A percentile compares a stretch with the other conserved stretches of the same genome.
phyloP scores from a whole-genome alignment of 2,329 filamentous ascomycete species.

The Colletotrichum australisinense region DNA sequence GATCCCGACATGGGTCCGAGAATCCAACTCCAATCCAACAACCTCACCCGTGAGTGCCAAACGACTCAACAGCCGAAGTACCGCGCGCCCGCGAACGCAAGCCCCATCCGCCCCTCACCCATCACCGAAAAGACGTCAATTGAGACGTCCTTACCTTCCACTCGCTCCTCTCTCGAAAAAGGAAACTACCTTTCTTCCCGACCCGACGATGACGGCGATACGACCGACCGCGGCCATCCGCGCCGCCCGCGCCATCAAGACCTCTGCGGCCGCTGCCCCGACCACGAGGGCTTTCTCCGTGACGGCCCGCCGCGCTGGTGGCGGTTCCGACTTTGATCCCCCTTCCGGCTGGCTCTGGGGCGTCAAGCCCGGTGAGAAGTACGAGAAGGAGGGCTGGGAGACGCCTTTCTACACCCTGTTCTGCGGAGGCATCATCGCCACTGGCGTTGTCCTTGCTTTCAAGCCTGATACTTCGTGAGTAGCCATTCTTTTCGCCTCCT shows the following conservation, averaged over 20 bases:
- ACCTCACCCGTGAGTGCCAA: slow-evolving; percentile 23
- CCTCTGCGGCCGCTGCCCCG: slow-evolving; percentile 36
- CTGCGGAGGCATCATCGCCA: slow-evolving; percentile 79
- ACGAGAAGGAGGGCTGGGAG: slow-evolving; percentile 97
- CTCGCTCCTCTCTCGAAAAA: background rate
- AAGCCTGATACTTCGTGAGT: slow-evolving; percentile 99
- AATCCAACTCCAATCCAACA: slow-evolving; percentile 36
- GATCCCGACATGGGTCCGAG: slow-evolving; percentile 26
- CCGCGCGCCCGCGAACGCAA: slow-evolving; percentile 21
- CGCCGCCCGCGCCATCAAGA: slow-evolving; percentile 48
- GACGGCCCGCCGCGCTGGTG: slow-evolving; percentile 54
- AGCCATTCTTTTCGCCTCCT: background rate
- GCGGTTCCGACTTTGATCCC: slow-evolving; percentile 82
- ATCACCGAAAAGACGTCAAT: slow-evolving; percentile 18
- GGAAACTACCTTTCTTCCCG: background rate
- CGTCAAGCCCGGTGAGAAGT: slow-evolving; percentile 94
- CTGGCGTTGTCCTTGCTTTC: slow-evolving; percentile 86
- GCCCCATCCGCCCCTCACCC: background rate
- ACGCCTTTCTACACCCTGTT: slow-evolving; percentile 86
- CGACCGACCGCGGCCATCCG: slow-evolving; percentile 37
- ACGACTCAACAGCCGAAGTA: slow-evolving; percentile 31
- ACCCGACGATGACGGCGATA: slow-evolving; percentile 35
- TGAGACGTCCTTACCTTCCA: slow-evolving; percentile 1
- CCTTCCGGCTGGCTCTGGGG: slow-evolving; percentile 94
- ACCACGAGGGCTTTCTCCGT: slow-evolving; percentile 55